Percentiles rank a stretch among this genome's conserved stretches.
Evolutionary conservation across 2,329 filamentous ascomycete genomes (phyloP).

Genomic region (Cryphonectria parasitica): DNA sequence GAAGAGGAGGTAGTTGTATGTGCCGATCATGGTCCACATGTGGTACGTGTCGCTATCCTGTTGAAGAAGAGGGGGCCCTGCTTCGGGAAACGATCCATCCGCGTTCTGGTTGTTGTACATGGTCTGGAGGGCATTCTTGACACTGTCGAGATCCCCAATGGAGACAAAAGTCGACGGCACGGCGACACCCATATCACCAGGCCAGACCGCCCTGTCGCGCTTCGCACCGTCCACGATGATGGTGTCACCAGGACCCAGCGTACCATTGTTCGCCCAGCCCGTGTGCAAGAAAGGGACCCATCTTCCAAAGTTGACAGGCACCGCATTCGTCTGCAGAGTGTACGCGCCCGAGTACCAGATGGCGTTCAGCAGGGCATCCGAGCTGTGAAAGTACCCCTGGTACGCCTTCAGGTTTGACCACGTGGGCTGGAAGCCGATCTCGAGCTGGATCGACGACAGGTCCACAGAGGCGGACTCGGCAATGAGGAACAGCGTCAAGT

Average conservation of each 20-base stretch:
- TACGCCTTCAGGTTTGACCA: conserved; percentile 55
- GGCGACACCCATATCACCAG: conserved; percentile 60
- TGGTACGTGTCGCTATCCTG: conserved; percentile 40
- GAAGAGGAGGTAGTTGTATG: conserved; percentile 59
- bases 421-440: conserved; percentile 45
- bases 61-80: conserved; percentile 48
- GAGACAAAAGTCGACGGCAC: conserved; percentile 54
- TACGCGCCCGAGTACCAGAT: conserved; percentile 58
- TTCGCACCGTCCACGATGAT: conserved; percentile 56
- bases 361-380: conserved; percentile 54
- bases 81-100: conserved; percentile 54
- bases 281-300: conserved; percentile 43
- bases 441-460: conserved; percentile 41
- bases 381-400: conserved; percentile 57
- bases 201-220: conserved; percentile 59
- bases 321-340: conserved; percentile 45
- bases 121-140: conserved; percentile 50
- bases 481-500: conserved; percentile 50
- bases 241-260: conserved; percentile 38
- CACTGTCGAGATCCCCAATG: conserved; percentile 51
- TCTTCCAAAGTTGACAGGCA: conserved; percentile 39
- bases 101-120: conserved; percentile 45
- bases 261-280: conserved; percentile 44
- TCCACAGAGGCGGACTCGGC: conserved; percentile 29
- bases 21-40: conserved; percentile 54